Evolutionary conservation across 352 stramenopile species (phyloP).

Genomic region (Globisporangium canariense): DNA sequence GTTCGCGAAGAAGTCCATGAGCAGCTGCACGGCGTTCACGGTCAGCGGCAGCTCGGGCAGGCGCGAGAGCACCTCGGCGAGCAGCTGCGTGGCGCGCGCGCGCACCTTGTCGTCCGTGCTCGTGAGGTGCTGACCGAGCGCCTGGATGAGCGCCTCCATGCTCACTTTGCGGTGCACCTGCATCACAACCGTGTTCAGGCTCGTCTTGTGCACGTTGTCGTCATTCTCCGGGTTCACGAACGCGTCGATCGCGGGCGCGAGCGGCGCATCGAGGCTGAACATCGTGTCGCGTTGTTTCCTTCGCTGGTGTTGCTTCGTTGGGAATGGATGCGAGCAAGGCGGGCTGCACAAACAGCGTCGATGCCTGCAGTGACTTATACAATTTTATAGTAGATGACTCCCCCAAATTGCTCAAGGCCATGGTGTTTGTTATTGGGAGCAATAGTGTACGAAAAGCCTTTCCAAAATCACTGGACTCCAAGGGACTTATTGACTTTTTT

Average conservation of each 20-base stretch:
- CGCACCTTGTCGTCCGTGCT: constrained; percentile 78
- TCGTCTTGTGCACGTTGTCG: constrained; percentile 78
- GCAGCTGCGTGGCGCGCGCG: constrained; percentile 72
- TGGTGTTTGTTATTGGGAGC: too few relatives aligned
- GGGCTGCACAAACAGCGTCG: too few relatives aligned
- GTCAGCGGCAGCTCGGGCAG: constrained; percentile 83
- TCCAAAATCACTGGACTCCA: too few relatives aligned
- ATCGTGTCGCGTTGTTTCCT: constrained; percentile 23
- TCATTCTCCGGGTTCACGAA: constrained; percentile 86
- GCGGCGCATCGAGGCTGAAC: constrained; percentile 82
- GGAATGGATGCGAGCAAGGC: background rate
- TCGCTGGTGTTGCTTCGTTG: background rate
- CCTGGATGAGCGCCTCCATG: constrained; percentile 80
- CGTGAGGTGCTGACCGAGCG: constrained; percentile 68
- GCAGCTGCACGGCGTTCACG: constrained; percentile 61
- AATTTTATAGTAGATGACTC: too few relatives aligned
- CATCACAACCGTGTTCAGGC: constrained; percentile 87
- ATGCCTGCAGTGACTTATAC: too few relatives aligned
- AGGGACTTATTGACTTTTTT: too few relatives aligned
- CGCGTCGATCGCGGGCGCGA: constrained; percentile 80
- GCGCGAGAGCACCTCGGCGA: constrained; percentile 86
- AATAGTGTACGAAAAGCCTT: too few relatives aligned
- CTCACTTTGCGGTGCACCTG: constrained; percentile 75
- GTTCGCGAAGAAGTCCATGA: constrained; percentile 84
- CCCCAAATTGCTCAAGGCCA: too few relatives aligned